A percentile compares a stretch with the other conserved stretches of the same genome.
phyloP scores from a whole-genome alignment of 2,329 filamentous ascomycete species.

The Monilinia fructicola region DNA sequence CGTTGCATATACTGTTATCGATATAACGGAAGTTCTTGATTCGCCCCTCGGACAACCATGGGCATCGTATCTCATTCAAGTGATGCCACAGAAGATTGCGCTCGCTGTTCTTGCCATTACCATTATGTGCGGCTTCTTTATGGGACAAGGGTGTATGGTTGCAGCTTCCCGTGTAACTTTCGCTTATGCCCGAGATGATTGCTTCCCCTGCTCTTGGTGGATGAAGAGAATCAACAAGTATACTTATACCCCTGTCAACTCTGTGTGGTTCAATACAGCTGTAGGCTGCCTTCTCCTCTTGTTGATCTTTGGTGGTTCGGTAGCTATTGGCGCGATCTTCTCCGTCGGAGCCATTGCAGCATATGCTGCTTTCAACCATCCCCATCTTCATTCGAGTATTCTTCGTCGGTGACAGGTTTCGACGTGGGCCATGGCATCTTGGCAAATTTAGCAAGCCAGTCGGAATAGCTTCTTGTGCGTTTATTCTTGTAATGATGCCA shows the following conservation, averaged over 20 bases:
- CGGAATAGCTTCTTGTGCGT: constrained; percentile 54
- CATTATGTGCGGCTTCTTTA: constrained; percentile 65
- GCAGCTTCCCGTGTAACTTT: constrained; percentile 63
- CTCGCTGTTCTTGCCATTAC: constrained; percentile 60
- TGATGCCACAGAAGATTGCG: constrained; percentile 58
- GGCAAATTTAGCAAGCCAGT: constrained; percentile 58
- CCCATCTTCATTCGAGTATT: constrained; percentile 57
- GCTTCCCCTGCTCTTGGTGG: constrained; percentile 58
- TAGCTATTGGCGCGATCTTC: constrained; percentile 65
- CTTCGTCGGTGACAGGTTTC: constrained; percentile 61
- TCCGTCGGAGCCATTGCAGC: constrained; percentile 66
- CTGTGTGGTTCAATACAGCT: constrained; percentile 61
- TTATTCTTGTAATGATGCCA: constrained; percentile 65
- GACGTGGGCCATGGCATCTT: constrained; percentile 64
- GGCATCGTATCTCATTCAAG: constrained; percentile 65
- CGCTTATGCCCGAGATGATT: constrained; percentile 67
- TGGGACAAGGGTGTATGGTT: constrained; percentile 72
- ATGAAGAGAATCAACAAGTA: constrained; percentile 59
- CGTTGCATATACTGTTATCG: constrained; percentile 65
- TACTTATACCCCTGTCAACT: constrained; percentile 65
- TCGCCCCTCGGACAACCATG: constrained; percentile 67
- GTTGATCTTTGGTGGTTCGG: constrained; percentile 60
- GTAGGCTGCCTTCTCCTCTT: constrained; percentile 59
- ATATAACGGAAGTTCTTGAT: constrained; percentile 55
- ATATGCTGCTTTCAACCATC: constrained; percentile 58